These are phyloP conservation scores for Colletotrichum tropicicola DNA, from an alignment of 2,329 filamentous ascomycete species.

Conservation along the genomic window DNA sequence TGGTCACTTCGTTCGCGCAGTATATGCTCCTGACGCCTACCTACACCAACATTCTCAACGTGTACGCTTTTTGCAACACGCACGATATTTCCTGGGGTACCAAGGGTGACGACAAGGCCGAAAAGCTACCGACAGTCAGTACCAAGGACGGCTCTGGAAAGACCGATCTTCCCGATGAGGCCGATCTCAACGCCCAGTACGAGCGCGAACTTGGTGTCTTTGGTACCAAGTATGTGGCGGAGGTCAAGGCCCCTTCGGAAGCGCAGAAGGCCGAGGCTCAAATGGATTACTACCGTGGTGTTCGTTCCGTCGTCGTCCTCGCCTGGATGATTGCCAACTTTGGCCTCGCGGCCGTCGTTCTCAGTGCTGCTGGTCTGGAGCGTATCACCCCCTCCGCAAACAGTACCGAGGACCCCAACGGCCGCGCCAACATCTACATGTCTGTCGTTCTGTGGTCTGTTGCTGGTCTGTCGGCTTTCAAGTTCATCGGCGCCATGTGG, in stretches of 20 bases:
- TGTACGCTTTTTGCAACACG: slow-evolving; percentile 98
- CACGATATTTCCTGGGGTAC: slow-evolving; percentile 99
- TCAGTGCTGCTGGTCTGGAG: slow-evolving; percentile 86
- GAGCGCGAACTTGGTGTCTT: slow-evolving; percentile 84
- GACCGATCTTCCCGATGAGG: slow-evolving; percentile 94
- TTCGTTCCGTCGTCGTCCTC: slow-evolving; percentile 89
- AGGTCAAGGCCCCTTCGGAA: slow-evolving; percentile 68
- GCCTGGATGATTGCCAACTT: slow-evolving; percentile 98
- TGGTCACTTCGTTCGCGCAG: slow-evolving; percentile 95
- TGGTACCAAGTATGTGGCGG: slow-evolving; percentile 75
- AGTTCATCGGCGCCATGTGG: slow-evolving; percentile 89
- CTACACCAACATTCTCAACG: slow-evolving; percentile 98
- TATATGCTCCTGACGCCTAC: slow-evolving; percentile 95
- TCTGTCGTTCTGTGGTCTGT: slow-evolving; percentile 89
- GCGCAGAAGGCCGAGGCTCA: slow-evolving; percentile 78
- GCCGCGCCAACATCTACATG: slow-evolving; percentile 83
- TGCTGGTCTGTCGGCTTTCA: slow-evolving; percentile 82
- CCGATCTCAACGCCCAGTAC: slow-evolving; percentile 94
- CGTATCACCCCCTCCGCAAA: slow-evolving; percentile 60
- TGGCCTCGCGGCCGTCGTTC: slow-evolving; percentile 83
- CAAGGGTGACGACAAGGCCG: slow-evolving; percentile 95
- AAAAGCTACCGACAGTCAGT: slow-evolving; percentile 87
- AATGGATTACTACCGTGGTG: slow-evolving; percentile 98
- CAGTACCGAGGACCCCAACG: slow-evolving; percentile 52
- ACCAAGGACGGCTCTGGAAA: slow-evolving; percentile 91